Evolutionary conservation across 1,139 yeast species (phyloP).

Genomic region (Suhomyces maxii): DNA sequence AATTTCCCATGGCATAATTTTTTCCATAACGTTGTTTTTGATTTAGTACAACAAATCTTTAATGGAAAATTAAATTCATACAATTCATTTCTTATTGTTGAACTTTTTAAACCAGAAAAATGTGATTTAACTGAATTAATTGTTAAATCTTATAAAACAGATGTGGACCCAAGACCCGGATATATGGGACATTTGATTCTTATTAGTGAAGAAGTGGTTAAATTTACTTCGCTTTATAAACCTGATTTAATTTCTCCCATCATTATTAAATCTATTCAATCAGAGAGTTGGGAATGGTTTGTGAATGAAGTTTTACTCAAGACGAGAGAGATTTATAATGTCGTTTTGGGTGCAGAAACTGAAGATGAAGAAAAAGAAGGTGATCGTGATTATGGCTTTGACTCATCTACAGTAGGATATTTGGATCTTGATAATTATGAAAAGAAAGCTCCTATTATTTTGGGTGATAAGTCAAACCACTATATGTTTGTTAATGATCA

Average conservation of each 20-base stretch:
- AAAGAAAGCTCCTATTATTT: conserved; percentile 22
- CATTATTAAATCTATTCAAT: conserved; percentile 38
- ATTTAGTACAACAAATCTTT: conserved; percentile 48
- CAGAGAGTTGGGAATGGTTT: conserved; percentile 49
- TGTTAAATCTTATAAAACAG: conserved; percentile 28
- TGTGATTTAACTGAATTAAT: conserved; percentile 39
- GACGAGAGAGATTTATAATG: conserved; percentile 49
- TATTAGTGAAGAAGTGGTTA: conserved; percentile 51
- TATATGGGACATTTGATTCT: conserved; percentile 50
- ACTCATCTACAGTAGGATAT: conserved; percentile 36
- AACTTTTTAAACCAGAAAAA: conserved; percentile 33
- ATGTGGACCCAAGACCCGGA: conserved; percentile 41
- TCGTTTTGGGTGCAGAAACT: conserved; percentile 44
- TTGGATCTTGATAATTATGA: conserved; percentile 36
- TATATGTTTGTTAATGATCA: conserved; percentile 31
- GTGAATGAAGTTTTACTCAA: conserved; percentile 43
- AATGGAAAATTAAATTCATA: conserved; percentile 51
- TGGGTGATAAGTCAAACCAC: conserved; percentile 40
- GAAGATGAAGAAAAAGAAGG: conserved; percentile 18
- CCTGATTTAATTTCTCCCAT: conserved; percentile 49
- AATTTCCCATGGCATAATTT: conserved; percentile 50
- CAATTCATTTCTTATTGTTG: conserved; percentile 48
- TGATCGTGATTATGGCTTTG: conserved; percentile 27
- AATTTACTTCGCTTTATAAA: conserved; percentile 48
- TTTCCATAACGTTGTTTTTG: conserved; percentile 53